A percentile compares a stretch with the other conserved stretches of the same genome.
These are phyloP conservation scores for Sporothrix brunneoviolacea DNA, from an alignment of 2,329 filamentous ascomycete species.

Conservation along the genomic window DNA sequence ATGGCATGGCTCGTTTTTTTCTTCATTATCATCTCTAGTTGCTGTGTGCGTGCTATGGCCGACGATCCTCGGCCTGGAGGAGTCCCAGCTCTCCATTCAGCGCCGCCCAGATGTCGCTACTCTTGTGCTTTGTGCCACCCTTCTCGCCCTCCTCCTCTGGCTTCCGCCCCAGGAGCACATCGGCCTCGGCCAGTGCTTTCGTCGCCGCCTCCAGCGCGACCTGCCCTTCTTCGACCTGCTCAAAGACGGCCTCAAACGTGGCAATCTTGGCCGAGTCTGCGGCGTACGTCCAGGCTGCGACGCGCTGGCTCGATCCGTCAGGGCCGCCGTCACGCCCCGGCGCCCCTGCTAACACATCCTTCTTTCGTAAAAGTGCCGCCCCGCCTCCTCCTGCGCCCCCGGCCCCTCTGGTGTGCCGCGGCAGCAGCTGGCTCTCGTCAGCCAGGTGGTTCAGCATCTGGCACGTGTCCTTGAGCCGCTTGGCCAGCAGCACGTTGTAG, in stretches of 20 bases:
- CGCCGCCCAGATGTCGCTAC: conserved; percentile 41
- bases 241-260: conserved; percentile 51
- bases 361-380: conserved; percentile 22
- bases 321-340: conserved; percentile 33
- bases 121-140: conserved; percentile 17
- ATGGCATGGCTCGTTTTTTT: background rate
- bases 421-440: conserved; percentile 57
- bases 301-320: conserved; percentile 33
- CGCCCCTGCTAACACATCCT: conserved; percentile 37
- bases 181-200: conserved; percentile 41
- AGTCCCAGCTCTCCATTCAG: conserved; percentile 50
- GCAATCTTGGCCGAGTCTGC: conserved; percentile 54
- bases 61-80: conserved; percentile 30
- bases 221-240: conserved; percentile 54
- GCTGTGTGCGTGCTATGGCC: background rate
- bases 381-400: background rate
- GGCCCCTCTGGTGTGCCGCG: conserved; percentile 35
- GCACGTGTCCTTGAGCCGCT: conserved; percentile 43
- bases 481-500: conserved; percentile 42
- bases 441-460: conserved; percentile 47
- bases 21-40: background rate
- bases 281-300: conserved; percentile 54
- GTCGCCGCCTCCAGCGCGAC: conserved; percentile 48
- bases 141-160: conserved; percentile 17
- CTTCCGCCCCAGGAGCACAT: conserved; percentile 35